Conservation (phyloP, 352 stramenopile species). For the Phytophthora citrophthora region DNA sequence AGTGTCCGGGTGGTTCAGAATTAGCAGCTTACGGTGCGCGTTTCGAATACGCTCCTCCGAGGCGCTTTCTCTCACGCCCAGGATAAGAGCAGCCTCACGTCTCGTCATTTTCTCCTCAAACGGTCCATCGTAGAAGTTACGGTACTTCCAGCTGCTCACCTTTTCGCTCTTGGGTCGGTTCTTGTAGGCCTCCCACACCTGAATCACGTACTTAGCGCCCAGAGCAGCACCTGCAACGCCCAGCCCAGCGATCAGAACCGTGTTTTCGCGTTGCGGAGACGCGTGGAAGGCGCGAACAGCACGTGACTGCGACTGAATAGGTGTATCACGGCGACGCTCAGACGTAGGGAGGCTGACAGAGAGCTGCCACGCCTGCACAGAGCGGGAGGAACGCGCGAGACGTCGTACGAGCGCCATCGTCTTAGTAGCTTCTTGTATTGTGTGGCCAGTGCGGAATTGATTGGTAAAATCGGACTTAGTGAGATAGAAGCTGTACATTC, state of each 20-base stretch:
- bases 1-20: constrained; percentile 99
- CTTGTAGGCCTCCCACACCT: constrained; percentile 83
- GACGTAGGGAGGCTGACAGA: neutral
- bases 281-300: constrained; percentile 67
- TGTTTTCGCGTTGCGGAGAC: constrained; percentile 67
- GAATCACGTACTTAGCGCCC: constrained; percentile 79
- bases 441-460: neutral
- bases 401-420: constrained; percentile 40
- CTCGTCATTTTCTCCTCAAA: constrained; percentile 99
- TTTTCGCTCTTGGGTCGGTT: constrained; percentile 70
- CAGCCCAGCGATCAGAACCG: constrained; percentile 66
- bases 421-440: neutral
- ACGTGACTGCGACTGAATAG: constrained; percentile 6
- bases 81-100: constrained; percentile 98
- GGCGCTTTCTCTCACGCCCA: constrained; percentile 97
- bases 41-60: constrained; percentile 97
- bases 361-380: constrained; percentile 25
- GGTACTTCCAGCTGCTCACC: constrained; percentile 73
- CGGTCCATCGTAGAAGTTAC: constrained; percentile 95
- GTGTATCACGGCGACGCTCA: neutral
- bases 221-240: constrained; percentile 76
- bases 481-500: neutral
- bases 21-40: constrained; percentile 97
- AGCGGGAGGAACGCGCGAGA: constrained; percentile 28
- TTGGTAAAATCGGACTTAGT: constrained; percentile 10